A percentile compares a stretch with the other conserved stretches of the same genome.
These are phyloP conservation scores for Eimeria acervulina DNA, from an alignment of 169 alveolate species.

Conservation along the genomic window DNA sequence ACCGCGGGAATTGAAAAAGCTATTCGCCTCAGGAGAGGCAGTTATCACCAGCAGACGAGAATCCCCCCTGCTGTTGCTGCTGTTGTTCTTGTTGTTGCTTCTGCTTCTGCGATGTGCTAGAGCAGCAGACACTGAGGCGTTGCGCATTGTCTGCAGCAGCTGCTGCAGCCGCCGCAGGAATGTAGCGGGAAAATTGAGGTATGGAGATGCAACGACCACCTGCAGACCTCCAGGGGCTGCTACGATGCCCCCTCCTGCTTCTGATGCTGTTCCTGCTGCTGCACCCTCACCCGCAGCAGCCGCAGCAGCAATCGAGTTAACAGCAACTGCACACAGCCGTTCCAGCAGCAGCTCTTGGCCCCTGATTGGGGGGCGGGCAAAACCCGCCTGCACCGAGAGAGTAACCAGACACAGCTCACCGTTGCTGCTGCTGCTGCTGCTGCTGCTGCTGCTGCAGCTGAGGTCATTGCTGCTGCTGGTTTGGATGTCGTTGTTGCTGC, in stretches of 20 bases:
- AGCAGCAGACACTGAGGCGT: not conserved
- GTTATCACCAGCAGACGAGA: slow-evolving; percentile 40
- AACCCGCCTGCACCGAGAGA: slow-evolving; percentile 72
- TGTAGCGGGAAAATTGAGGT: slow-evolving; percentile 19
- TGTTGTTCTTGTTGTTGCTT: not conserved
- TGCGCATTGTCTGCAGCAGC: slow-evolving; percentile 19
- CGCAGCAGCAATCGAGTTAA: not conserved
- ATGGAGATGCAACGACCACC: slow-evolving; percentile 66
- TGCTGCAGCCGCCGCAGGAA: slow-evolving; percentile 43
- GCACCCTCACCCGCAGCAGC: not conserved
- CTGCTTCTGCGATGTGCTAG: not conserved
- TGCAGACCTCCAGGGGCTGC: not conserved
- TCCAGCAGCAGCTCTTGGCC: slow-evolving; percentile 27
- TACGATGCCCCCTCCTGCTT: not conserved
- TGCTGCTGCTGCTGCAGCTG: no score
- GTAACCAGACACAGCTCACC: slow-evolving; percentile 5
- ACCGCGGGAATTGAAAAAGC: slow-evolving; percentile 70
- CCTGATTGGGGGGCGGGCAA: slow-evolving; percentile 50
- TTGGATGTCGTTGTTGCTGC: no score
- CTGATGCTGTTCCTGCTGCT: no score
- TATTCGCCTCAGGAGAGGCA: slow-evolving; percentile 80
- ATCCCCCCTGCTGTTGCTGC: slow-evolving; percentile 32
- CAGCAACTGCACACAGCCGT: not conserved
- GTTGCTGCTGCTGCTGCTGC: not conserved
- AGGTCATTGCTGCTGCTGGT: no score